Conservation (phyloP, 805 yeast genomes). For the Saccharomycopsis babjevae region DNA sequence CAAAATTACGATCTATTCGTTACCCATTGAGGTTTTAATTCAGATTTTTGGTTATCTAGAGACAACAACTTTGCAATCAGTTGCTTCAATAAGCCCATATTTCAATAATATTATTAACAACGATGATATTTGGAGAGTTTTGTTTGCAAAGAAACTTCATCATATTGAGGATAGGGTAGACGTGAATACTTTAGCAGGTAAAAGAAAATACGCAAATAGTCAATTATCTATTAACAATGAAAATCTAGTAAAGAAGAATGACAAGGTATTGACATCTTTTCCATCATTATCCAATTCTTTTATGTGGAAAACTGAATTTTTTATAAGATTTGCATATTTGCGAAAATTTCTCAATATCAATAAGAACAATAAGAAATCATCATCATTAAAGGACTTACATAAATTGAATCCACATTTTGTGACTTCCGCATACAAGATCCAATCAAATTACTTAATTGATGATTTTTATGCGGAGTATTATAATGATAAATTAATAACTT, state of each 20-base stretch:
- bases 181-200: constrained; percentile 7
- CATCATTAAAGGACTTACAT: background rate
- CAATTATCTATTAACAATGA: background rate
- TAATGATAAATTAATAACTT: constrained; percentile 9
- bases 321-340: constrained; percentile 6
- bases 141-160: constrained; percentile 5
- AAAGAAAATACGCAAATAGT: constrained; percentile 3
- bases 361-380: constrained; percentile 4
- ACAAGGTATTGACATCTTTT: constrained; percentile 3
- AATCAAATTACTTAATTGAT: constrained; percentile 6
- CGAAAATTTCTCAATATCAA: constrained; percentile 7
- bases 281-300: constrained; percentile 10
- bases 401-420: constrained; percentile 9
- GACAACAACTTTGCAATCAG: constrained; percentile 4
- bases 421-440: constrained; percentile 7
- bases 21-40: constrained; percentile 14
- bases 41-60: constrained; percentile 15
- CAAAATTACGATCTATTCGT: constrained; percentile 1
- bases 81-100: constrained; percentile 5
- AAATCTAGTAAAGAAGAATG: constrained; percentile 1
- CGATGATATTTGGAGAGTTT: constrained; percentile 12
- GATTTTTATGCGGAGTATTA: constrained; percentile 12
- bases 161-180: background rate
- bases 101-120: constrained; percentile 12
- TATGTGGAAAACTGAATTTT: constrained; percentile 14